Conservation (phyloP, 2,329 filamentous ascomycete species). For the Tolypocladium ophioglossoides region DNA sequence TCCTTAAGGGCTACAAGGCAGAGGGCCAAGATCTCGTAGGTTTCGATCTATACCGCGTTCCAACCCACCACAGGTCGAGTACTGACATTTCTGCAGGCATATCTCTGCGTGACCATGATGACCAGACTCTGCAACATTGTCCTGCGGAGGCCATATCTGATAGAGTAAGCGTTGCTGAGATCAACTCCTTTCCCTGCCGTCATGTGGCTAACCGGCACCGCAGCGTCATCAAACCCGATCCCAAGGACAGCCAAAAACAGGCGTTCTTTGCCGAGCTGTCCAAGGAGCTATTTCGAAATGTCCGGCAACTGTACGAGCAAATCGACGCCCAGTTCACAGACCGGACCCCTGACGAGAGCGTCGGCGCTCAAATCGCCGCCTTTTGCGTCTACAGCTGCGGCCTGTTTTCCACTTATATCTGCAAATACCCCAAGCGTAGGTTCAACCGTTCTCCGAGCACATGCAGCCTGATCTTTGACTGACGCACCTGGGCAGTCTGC, state of each 20-base stretch:
- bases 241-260: conserved; percentile 24
- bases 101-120: conserved; percentile 44
- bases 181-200: neutral
- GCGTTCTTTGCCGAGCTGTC: conserved; percentile 33
- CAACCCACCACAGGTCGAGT: neutral
- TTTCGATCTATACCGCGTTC: neutral
- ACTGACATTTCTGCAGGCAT: conserved; percentile 27
- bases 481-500: conserved; percentile 23
- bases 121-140: conserved; percentile 47
- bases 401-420: conserved; percentile 39
- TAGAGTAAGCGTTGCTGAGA: conserved; percentile 27
- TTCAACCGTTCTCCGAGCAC: neutral
- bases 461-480: neutral
- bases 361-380: conserved; percentile 43
- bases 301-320: conserved; percentile 36
- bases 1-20: conserved; percentile 34
- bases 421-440: conserved; percentile 39
- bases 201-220: conserved; percentile 1
- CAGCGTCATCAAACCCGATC: conserved; percentile 33
- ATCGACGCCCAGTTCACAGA: conserved; percentile 39
- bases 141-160: conserved; percentile 41
- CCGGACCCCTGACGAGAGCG: conserved; percentile 33
- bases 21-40: conserved; percentile 39
- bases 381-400: conserved; percentile 47
- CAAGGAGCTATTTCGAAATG: conserved; percentile 36